These are phyloP conservation scores for Naegleria gruberi DNA, from an alignment of 208 protist genomes.

Conservation along the genomic window DNA sequence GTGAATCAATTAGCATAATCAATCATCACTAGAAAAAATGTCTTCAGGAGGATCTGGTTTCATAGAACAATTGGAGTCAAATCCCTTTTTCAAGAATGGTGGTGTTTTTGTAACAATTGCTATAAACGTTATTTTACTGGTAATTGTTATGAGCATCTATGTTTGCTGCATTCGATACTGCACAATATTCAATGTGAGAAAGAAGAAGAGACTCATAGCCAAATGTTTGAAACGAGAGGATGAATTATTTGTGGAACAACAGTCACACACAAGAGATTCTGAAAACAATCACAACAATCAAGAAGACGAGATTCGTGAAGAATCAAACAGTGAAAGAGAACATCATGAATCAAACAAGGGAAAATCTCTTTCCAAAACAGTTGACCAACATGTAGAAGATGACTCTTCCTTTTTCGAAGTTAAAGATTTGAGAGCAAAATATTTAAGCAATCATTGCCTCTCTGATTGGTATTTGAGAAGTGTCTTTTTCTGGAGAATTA, in stretches of 20 bases:
- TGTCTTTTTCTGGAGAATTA: not conserved
- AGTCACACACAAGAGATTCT: not conserved
- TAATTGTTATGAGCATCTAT: not conserved
- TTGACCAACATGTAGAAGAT: too few relatives aligned
- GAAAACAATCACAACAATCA: not conserved
- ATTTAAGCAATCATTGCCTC: too few relatives aligned
- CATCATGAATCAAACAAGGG: not conserved
- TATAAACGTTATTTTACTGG: not conserved
- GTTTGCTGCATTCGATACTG: not conserved
- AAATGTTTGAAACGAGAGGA: not conserved
- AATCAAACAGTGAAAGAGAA: too few relatives aligned
- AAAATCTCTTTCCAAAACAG: not conserved
- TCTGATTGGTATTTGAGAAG: not conserved
- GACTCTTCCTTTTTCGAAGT: not conserved
- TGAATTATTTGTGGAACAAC: not conserved
- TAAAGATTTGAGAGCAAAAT: not conserved
- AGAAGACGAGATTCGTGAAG: too few relatives aligned
- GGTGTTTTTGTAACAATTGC: not conserved
- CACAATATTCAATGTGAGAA: not conserved
- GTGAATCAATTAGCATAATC: too few relatives aligned
- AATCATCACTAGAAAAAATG: too few relatives aligned
- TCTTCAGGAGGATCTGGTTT: too few relatives aligned
- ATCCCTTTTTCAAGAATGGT: not conserved
- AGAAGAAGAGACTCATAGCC: not conserved
- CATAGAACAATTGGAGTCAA: not conserved